Percentiles rank a stretch among this genome's conserved stretches.
Evolutionary conservation across 2,329 filamentous ascomycete genomes (phyloP).

Genomic region (Hortaea sp.): DNA sequence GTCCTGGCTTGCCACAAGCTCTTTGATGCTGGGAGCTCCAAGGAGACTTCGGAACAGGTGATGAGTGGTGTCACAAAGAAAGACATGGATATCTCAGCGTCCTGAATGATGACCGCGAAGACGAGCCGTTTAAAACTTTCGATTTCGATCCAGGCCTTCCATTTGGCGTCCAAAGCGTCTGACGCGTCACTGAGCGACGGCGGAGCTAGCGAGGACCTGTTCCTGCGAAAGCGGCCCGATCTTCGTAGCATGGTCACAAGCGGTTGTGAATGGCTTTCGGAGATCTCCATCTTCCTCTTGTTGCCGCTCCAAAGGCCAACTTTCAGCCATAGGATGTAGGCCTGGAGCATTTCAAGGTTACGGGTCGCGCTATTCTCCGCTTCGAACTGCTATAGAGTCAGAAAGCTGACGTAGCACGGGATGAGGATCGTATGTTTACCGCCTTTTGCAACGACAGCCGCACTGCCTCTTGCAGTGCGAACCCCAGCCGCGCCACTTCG

Average conservation of each 20-base stretch:
- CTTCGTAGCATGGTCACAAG: background rate
- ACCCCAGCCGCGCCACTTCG: too few species aligned
- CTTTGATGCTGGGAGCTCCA: too few species aligned
- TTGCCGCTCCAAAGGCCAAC: slow-evolving; percentile 49
- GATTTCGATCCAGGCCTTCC: background rate
- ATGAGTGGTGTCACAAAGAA: too few species aligned
- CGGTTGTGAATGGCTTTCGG: slow-evolving; percentile 11
- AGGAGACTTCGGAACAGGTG: too few species aligned
- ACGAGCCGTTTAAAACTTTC: background rate
- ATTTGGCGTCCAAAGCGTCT: background rate
- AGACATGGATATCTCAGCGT: background rate
- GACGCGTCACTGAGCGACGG: background rate
- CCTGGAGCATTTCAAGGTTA: slow-evolving; percentile 39
- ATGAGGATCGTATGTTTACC: too few species aligned
- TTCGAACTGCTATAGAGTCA: too few species aligned
- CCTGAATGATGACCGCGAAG: background rate
- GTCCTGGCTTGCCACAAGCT: too few species aligned
- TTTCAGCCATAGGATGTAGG: slow-evolving; percentile 37
- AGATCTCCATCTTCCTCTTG: slow-evolving; percentile 46
- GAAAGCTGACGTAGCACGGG: too few species aligned
- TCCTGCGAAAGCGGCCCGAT: background rate
- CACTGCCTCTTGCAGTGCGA: too few species aligned
- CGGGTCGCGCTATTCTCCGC: slow-evolving; percentile 38
- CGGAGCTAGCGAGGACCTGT: background rate
- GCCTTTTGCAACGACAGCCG: too few species aligned